A percentile compares a stretch with the other conserved stretches of the same genome.
These are phyloP conservation scores for Clarireedia homoeocarpa DNA, from an alignment of 2,329 filamentous ascomycete genomes.

Conservation along the genomic window DNA sequence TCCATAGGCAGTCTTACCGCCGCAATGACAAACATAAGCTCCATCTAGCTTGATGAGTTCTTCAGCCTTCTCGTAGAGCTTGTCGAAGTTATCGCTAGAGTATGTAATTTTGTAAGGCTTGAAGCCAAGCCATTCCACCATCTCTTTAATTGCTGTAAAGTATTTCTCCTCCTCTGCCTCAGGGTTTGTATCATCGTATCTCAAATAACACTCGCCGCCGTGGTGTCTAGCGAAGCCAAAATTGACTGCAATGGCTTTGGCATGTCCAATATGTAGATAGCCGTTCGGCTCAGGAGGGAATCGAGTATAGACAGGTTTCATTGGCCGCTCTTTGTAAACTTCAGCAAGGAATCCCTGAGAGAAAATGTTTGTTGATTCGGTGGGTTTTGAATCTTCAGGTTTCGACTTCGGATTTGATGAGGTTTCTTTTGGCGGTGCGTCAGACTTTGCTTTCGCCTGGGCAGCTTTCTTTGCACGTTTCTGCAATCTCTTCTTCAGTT, in stretches of 20 bases:
- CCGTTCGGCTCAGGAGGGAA: constrained; percentile 89
- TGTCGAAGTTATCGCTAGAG: constrained; percentile 80
- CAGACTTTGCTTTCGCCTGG: constrained; percentile 43
- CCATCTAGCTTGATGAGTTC: constrained; percentile 65
- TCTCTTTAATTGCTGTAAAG: constrained; percentile 82
- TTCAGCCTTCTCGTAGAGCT: constrained; percentile 81
- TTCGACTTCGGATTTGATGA: constrained; percentile 11
- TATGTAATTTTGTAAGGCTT: constrained; percentile 73
- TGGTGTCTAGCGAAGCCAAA: constrained; percentile 88
- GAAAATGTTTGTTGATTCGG: constrained; percentile 50
- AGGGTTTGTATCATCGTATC: constrained; percentile 94
- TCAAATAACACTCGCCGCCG: constrained; percentile 63
- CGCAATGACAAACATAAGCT: constrained; percentile 84
- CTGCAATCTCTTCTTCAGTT: constrained; percentile 52
- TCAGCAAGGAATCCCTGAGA: constrained; percentile 69
- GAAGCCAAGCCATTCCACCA: constrained; percentile 76
- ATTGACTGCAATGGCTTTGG: constrained; percentile 92
- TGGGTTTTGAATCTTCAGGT: constrained; percentile 19
- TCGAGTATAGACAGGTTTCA: constrained; percentile 56
- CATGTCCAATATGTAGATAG: constrained; percentile 87
- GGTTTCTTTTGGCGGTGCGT: constrained; percentile 30
- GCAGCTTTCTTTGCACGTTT: constrained; percentile 52
- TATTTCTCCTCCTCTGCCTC: constrained; percentile 87
- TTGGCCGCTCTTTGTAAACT: constrained; percentile 61
- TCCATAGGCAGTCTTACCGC: constrained; percentile 33